phyloP scores from a whole-genome alignment of 139 green algal genomes.

The Yamagishiella unicocca region DNA sequence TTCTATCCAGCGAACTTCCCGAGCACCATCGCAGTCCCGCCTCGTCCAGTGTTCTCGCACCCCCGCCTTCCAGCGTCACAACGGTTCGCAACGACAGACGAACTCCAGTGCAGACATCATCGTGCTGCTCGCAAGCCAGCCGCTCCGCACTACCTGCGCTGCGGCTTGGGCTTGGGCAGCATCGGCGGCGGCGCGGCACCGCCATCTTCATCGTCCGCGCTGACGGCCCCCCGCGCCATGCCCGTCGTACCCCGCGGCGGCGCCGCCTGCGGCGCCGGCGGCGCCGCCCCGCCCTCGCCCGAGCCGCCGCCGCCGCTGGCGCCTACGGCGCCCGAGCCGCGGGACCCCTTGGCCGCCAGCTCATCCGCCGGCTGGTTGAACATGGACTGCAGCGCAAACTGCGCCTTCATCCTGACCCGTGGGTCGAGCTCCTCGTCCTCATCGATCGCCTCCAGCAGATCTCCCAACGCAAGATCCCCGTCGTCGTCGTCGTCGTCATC shows the following conservation, averaged over 20 bases:
- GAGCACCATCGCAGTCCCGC: no score
- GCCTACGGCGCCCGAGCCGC: no score
- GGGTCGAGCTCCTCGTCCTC: constrained; percentile 24
- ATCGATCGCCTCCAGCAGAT: constrained; percentile 12
- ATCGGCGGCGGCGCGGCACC: constrained; percentile 39
- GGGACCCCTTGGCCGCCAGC: constrained; percentile 8
- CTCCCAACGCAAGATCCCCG: not conserved
- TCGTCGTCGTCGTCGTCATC: constrained; percentile 20
- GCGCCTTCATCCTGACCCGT: not conserved
- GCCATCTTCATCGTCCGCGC: constrained; percentile 19
- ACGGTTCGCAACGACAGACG: no score
- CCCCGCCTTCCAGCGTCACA: no score
- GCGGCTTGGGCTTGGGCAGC: constrained; percentile 23
- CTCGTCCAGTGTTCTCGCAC: no score
- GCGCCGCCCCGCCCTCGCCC: not conserved
- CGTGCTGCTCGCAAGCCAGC: no score
- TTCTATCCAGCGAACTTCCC: no score
- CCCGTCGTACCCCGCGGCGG: not conserved
- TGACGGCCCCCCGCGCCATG: not conserved
- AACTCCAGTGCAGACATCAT: no score
- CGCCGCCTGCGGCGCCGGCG: not conserved
- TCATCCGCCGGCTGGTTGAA: constrained; percentile 45
- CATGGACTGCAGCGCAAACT: constrained; percentile 42
- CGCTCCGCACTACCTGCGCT: not conserved
- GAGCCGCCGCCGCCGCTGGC: not conserved